Percentiles rank a stretch among this genome's conserved stretches.
Conservation (phyloP, 106 monocot genomes). For the Allium cepa region DNA sequence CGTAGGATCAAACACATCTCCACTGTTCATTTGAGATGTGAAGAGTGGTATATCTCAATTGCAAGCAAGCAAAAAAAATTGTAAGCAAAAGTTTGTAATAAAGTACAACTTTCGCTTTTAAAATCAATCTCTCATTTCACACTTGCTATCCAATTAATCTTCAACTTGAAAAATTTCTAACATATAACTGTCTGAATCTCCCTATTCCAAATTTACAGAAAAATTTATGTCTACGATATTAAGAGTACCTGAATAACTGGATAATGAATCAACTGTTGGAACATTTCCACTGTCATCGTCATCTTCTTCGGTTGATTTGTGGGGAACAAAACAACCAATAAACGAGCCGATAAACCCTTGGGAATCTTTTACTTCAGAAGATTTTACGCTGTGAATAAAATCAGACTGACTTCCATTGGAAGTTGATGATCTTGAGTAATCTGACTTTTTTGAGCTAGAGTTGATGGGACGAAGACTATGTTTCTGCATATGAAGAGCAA, state of each 20-base stretch:
- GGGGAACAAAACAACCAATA: conserved; percentile 33
- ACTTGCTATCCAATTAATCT: too few species aligned
- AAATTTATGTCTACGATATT: too few species aligned
- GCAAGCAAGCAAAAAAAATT: too few species aligned
- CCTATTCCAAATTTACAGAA: too few species aligned
- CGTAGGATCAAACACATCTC: too few species aligned
- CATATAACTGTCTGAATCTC: too few species aligned
- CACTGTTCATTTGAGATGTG: too few species aligned
- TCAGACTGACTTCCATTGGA: conserved; percentile 10
- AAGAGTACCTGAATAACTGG: conserved; percentile 18
- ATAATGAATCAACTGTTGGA: conserved; percentile 9
- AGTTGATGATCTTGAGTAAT: conserved; percentile 21
- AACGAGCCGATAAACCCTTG: conserved; percentile 12
- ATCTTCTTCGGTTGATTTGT: conserved; percentile 5
- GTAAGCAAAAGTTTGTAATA: too few species aligned
- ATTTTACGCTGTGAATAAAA: not conserved
- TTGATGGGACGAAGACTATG: conserved; percentile 5
- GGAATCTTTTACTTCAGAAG: conserved; percentile 5
- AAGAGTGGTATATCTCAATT: too few species aligned
- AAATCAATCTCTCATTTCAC: too few species aligned
- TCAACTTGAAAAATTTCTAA: too few species aligned
- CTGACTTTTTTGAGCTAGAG: conserved; percentile 11
- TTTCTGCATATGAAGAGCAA: conserved; percentile 21
- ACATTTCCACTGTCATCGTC: not conserved
- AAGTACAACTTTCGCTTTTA: too few species aligned